Conservation (phyloP, 129 eudicot species). For the Helichrysum umbraculigerum region DNA sequence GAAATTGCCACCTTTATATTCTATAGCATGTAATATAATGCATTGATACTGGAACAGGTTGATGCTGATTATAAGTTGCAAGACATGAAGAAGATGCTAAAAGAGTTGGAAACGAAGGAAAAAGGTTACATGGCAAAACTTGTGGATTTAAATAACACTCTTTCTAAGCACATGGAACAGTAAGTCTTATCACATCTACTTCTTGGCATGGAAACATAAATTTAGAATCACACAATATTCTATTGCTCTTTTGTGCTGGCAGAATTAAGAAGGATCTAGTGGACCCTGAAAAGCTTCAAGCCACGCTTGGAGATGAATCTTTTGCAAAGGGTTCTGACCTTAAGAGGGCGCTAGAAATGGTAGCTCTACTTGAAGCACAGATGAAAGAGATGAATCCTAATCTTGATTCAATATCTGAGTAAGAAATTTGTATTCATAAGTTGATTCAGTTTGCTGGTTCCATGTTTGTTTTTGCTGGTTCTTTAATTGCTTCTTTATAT, state of each 20-base stretch:
- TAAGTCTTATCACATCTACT: constrained; percentile 32
- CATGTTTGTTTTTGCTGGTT: neutral
- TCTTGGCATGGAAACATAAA: neutral
- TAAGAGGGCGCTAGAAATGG: constrained; percentile 77
- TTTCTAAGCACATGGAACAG: constrained; percentile 90
- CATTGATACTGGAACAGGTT: constrained; percentile 46
- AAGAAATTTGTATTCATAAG: constrained; percentile 28
- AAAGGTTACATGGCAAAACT: constrained; percentile 77
- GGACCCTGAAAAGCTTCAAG: constrained; percentile 85
- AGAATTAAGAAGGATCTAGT: constrained; percentile 88
- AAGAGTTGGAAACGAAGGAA: constrained; percentile 82
- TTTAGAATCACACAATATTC: neutral
- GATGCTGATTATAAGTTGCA: constrained; percentile 95
- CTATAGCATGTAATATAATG: neutral
- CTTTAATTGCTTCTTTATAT: constrained; percentile 8
- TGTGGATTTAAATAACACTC: constrained; percentile 56
- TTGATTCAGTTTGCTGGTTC: neutral
- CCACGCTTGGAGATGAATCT: constrained; percentile 63
- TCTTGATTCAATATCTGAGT: constrained; percentile 98
- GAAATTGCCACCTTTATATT: neutral
- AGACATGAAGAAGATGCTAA: constrained; percentile 71
- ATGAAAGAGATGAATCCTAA: constrained; percentile 97
- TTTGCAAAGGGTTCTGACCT: constrained; percentile 62
- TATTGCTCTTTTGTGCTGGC: constrained; percentile 7
- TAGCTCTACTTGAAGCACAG: constrained; percentile 80